Base-by-base conservation (phyloP, 225 moss, liverwort and hornwort species). In the Sphagnum tenellum region DNA sequence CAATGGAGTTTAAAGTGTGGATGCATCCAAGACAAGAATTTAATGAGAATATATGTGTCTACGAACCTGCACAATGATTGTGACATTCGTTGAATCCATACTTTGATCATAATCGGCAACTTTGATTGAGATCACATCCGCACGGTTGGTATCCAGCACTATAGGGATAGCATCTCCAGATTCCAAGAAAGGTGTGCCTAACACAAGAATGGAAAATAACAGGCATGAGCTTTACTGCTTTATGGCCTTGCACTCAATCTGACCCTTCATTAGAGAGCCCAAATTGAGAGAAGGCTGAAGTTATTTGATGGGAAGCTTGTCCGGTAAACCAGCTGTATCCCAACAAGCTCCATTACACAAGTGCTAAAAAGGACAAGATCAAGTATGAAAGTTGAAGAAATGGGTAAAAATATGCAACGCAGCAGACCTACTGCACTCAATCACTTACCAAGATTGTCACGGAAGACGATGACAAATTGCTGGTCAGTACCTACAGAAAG, bases 401-500 rank as follows among this genome's bases (percentile, higher is more conserved):
- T 44, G 58, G 7, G 44, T 11, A 58, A 3, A 11, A 8, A 3
- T 2, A 62, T 58, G 45, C 14, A 59, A n/a, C 55, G 44, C 45
- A 55, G 44, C 48, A 57, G 64, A 45, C 3, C 67, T 64, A 61
- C 63, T 56, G 52, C 56, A 70, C 45, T 65, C 55, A 29, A 29
- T 29, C 44, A 59, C 73, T 66, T 79, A 79, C 94, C 94, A 73
- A 89, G 86, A 71, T 88, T 83, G 82, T 95, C 92, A n/a, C 86
- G 82, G 56, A 92, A 77, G 56, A 77, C 86, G 65, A 95, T 88
- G 9, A 67, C 61, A 44, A 87, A 76, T 73, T 76, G 83, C 76
- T 89, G 89, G 71, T 77, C 81, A 61, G 88, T 77, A 69, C 88
- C 94, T 55, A 91, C 84, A 55, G 91, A 92, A 44, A 95, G 79